These are phyloP conservation scores for Pyrus communis DNA, from an alignment of 306 rosid species.

Conservation along the genomic window DNA sequence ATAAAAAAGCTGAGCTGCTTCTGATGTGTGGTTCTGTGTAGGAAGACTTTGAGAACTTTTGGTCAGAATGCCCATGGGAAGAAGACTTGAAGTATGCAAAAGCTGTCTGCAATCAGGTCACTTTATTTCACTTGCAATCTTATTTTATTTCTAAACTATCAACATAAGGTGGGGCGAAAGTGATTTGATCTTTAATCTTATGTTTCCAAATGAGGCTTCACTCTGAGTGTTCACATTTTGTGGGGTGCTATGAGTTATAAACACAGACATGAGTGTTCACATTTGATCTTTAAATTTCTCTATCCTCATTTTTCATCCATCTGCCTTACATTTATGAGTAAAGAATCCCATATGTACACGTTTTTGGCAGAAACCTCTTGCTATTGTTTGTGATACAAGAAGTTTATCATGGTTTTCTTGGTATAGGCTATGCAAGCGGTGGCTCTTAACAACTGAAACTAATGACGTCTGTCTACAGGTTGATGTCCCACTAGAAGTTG, in stretches of 20 bases:
- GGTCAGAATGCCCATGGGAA: constrained; percentile 98
- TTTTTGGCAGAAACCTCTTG: background rate
- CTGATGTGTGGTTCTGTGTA: constrained; percentile 32
- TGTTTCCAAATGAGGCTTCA: background rate
- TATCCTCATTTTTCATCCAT: background rate
- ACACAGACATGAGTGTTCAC: background rate
- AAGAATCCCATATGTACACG: too few relatives aligned
- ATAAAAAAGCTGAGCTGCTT: background rate
- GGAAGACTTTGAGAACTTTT: constrained; percentile 94
- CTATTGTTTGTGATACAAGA: background rate
- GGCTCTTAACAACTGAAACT: constrained; percentile 1
- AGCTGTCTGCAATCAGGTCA: constrained; percentile 76
- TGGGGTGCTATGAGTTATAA: background rate
- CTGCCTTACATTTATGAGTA: background rate
- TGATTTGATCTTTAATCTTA: background rate
- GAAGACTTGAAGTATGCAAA: constrained; percentile 80
- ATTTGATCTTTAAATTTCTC: background rate
- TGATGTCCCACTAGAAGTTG: constrained; percentile 75
- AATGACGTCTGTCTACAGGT: constrained; percentile 39
- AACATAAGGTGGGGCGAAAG: background rate
- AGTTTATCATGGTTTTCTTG: background rate
- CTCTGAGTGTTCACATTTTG: background rate
- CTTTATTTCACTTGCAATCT: background rate
- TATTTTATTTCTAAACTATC: background rate
- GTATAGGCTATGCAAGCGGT: background rate